phyloP scores from a whole-genome alignment of 176 grass and related monocot species.

The Hsuehochloa calcarea region DNA sequence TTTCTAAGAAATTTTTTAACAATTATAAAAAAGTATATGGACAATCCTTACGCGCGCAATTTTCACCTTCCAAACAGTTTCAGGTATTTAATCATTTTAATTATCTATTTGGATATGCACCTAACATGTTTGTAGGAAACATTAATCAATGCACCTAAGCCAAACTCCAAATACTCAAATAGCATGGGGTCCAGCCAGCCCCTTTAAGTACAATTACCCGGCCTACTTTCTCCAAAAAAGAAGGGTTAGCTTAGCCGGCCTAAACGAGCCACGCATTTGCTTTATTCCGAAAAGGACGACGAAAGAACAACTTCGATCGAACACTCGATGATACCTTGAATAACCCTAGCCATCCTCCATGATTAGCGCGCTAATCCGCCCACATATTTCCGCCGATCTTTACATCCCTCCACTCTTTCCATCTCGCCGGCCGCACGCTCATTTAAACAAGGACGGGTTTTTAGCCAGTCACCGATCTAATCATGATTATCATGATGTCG shows the following conservation, averaged over 20 bases:
- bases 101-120: neutral
- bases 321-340: conserved; percentile 39
- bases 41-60: neutral
- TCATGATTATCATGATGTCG: conserved; percentile 31
- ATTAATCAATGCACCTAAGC: neutral
- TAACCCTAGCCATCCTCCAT: conserved; percentile 1
- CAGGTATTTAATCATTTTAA: neutral
- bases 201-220: conserved; percentile 16
- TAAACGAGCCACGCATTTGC: conserved; percentile 36
- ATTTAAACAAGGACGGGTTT: conserved; percentile 42
- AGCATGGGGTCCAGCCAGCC: conserved; percentile 23
- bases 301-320: conserved; percentile 34
- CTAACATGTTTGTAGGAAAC: neutral
- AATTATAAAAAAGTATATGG: neutral
- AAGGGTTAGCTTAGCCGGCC: conserved; percentile 39
- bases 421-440: neutral
- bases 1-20: neutral
- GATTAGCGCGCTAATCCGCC: conserved; percentile 30
- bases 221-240: conserved; percentile 29
- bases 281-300: conserved; percentile 22
- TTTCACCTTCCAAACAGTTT: neutral
- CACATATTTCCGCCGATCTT: neutral
- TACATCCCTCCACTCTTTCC: neutral
- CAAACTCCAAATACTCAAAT: conserved; percentile 22
- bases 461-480: conserved; percentile 27